phyloP scores from a whole-genome alignment of 2,329 filamentous ascomycete species.

The Mycocentrospora acerina region DNA sequence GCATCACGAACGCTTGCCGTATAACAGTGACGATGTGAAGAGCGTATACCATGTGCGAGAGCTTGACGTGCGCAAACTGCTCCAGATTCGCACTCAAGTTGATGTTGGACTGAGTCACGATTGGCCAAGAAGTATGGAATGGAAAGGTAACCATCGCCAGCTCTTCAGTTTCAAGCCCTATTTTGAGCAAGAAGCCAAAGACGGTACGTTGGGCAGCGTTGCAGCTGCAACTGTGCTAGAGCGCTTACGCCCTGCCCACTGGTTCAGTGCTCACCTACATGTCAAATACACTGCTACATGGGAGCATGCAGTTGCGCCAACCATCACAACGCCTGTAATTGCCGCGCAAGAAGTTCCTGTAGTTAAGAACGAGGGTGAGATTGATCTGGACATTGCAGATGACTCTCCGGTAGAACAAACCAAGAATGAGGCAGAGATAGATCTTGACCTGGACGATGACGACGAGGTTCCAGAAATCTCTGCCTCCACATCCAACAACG shows the following conservation, averaged over 20 bases:
- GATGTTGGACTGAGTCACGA: conserved; percentile 94
- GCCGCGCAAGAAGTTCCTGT: not conserved
- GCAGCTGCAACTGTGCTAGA: conserved; percentile 82
- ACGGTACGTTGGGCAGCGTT: conserved; percentile 74
- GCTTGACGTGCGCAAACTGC: conserved; percentile 84
- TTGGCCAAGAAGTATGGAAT: conserved; percentile 86
- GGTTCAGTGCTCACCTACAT: conserved; percentile 91
- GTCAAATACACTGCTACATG: conserved; percentile 75
- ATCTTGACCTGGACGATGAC: conserved; percentile 47
- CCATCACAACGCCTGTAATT: conserved; percentile 3
- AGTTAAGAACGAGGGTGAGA: conserved; percentile 61
- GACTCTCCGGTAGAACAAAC: conserved; percentile 36
- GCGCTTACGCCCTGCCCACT: conserved; percentile 76
- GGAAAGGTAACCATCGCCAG: conserved; percentile 66
- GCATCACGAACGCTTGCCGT: conserved; percentile 85
- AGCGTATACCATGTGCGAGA: conserved; percentile 89
- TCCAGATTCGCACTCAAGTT: conserved; percentile 81
- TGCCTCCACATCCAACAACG: conserved; percentile 11
- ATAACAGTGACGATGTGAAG: conserved; percentile 72
- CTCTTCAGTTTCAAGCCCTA: conserved; percentile 74
- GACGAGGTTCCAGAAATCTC: conserved; percentile 14
- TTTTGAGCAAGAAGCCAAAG: conserved; percentile 73
- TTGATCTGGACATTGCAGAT: conserved; percentile 58
- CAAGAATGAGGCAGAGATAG: conserved; percentile 39
- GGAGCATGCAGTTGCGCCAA: conserved; percentile 44